These are phyloP conservation scores for Solanum lignicaule DNA, from an alignment of 257 asterid genomes.

Conservation along the genomic window DNA sequence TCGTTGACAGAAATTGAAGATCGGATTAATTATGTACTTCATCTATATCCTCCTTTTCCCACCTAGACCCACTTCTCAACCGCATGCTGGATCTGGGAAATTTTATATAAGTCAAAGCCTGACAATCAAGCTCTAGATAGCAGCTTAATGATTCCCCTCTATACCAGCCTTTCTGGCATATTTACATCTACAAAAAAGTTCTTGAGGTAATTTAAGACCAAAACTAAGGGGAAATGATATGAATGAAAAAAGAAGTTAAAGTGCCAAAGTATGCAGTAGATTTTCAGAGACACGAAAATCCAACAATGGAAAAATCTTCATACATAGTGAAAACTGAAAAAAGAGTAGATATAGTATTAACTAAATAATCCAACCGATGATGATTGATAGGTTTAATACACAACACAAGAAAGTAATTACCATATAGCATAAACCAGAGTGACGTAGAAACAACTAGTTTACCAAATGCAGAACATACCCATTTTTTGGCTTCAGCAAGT, in stretches of 20 bases:
- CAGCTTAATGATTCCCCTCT: not conserved
- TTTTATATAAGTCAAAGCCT: not conserved
- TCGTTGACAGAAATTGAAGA: not conserved
- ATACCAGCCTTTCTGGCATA: not conserved
- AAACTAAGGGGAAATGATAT: not conserved
- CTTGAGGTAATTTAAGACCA: not conserved
- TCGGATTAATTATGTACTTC: not conserved
- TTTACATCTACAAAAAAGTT: not conserved
- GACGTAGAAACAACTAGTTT: not conserved
- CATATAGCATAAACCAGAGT: not conserved
- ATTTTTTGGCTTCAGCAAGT: constrained; percentile 64
- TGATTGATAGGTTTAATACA: not conserved
- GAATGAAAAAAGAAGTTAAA: not conserved
- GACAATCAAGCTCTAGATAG: not conserved
- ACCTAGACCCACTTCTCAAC: not conserved
- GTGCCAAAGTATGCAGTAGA: not conserved
- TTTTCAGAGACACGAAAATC: not conserved
- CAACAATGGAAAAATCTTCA: not conserved
- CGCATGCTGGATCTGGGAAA: not conserved
- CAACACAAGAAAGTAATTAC: not conserved
- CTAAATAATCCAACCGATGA: not conserved
- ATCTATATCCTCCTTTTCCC: not conserved
- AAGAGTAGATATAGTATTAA: not conserved
- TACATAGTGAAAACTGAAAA: not conserved
- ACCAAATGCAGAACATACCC: constrained; percentile 44